A percentile compares a stretch with the other conserved stretches of the same genome.
Conservation (phyloP, 2,329 filamentous ascomycete species). For the Cryphonectria naterciae region DNA sequence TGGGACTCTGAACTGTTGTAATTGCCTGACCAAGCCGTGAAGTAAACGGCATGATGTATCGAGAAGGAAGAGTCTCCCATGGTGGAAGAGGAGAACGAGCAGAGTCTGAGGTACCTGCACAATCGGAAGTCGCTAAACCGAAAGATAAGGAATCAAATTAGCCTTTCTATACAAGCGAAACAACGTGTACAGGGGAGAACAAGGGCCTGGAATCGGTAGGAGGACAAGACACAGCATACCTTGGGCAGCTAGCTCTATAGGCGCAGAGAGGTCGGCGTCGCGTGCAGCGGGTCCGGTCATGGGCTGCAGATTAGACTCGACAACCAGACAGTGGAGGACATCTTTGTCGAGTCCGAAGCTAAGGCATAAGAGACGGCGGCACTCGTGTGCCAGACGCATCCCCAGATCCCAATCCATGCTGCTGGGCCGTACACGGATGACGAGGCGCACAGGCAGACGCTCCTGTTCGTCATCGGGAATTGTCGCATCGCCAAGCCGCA, state of each 20-base stretch:
- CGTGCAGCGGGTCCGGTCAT: neutral
- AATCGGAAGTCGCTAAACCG: neutral
- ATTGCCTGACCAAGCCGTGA: neutral
- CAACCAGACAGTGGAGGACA: neutral
- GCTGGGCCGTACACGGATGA: neutral
- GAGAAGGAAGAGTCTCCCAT: neutral
- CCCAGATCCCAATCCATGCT: neutral
- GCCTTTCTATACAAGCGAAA: neutral
- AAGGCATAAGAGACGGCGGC: neutral
- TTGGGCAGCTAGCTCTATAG: neutral
- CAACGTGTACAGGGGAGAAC: too few species aligned
- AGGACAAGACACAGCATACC: neutral
- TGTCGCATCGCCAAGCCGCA: neutral
- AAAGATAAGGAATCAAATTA: neutral
- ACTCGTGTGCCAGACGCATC: neutral
- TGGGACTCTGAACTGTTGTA: neutral
- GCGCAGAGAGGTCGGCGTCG: neutral
- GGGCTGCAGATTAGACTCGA: neutral
- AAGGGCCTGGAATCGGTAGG: too few species aligned
- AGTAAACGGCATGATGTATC: neutral
- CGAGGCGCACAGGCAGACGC: neutral
- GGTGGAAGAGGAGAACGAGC: neutral
- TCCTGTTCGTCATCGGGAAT: neutral
- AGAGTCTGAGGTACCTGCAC: neutral
- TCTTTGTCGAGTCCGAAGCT: neutral